Conservation (phyloP, 1,284 basidiomycete species). For the Microbotryomycetes sp. region DNA sequence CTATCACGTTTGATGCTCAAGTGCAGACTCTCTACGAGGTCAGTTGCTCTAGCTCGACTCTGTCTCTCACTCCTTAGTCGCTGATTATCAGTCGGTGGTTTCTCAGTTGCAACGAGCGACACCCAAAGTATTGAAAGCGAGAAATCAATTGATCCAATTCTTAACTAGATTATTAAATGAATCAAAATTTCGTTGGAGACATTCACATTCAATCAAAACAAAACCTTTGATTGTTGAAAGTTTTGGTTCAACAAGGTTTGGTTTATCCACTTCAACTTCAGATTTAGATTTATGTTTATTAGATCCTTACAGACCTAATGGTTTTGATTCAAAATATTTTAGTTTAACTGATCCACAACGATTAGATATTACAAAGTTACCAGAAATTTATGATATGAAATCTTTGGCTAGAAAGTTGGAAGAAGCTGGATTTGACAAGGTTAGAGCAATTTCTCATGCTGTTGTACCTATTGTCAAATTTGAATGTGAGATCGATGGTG, state of each 20-base stretch:
- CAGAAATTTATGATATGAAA: constrained; percentile 31
- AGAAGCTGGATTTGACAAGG: constrained; percentile 13
- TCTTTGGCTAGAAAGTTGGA: constrained; percentile 13
- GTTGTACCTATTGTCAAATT: constrained; percentile 37
- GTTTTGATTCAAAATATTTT: constrained; percentile 28
- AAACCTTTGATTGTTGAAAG: constrained; percentile 26
- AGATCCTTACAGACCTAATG: constrained; percentile 34
- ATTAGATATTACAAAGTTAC: constrained; percentile 8
- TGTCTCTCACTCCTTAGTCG: background rate
- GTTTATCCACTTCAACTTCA: constrained; percentile 31
- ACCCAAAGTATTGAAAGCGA: constrained; percentile 15
- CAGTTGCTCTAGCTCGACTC: background rate
- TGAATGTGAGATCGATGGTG: constrained; percentile 27
- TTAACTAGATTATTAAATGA: constrained; percentile 20
- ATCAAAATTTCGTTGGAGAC: constrained; percentile 22
- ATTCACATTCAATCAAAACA: constrained; percentile 15
- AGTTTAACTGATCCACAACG: background rate
- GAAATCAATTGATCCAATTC: constrained; percentile 19
- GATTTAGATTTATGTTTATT: constrained; percentile 37
- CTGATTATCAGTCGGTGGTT: background rate
- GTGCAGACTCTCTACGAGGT: background rate
- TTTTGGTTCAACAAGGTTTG: constrained; percentile 34
- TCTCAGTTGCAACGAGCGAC: constrained; percentile 23
- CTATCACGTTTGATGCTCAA: background rate
- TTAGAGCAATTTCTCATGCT: constrained; percentile 22